phyloP scores from a whole-genome alignment of 148 eudicot species.

The Rhododendron ferrugineum region DNA sequence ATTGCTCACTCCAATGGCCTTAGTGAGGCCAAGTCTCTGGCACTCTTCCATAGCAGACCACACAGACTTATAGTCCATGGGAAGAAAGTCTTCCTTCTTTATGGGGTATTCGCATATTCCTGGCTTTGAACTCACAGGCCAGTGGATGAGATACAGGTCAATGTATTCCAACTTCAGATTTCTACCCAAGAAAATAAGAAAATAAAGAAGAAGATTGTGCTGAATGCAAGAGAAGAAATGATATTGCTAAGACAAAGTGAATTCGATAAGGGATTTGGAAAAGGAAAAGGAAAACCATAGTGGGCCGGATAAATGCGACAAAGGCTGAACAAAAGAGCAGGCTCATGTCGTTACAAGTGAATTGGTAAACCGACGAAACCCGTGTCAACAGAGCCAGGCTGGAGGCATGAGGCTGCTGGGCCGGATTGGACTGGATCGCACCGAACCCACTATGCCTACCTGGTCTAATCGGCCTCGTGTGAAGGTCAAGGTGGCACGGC shows the following conservation, averaged over 20 bases:
- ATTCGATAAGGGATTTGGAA: too few species aligned
- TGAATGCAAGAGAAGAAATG: background rate
- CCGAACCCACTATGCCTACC: too few species aligned
- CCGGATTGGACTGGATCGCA: too few species aligned
- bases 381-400: too few species aligned
- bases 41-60: constrained; percentile 71
- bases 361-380: too few species aligned
- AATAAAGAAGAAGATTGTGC: background rate
- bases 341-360: too few species aligned
- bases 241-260: background rate
- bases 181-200: constrained; percentile 18
- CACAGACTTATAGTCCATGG: constrained; percentile 41
- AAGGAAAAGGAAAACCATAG: background rate
- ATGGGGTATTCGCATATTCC: constrained; percentile 31
- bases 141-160: constrained; percentile 58
- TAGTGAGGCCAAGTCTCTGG: constrained; percentile 48
- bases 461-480: too few species aligned
- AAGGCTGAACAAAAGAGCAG: too few species aligned
- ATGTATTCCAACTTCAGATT: constrained; percentile 43
- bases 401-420: too few species aligned
- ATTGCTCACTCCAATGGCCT: constrained; percentile 64
- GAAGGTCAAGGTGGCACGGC: too few species aligned
- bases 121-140: constrained; percentile 46
- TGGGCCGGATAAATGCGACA: background rate
- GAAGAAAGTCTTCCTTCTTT: constrained; percentile 33